Base-by-base conservation (phyloP, 768 basidiomycete species). In the Serendipita indica region DNA sequence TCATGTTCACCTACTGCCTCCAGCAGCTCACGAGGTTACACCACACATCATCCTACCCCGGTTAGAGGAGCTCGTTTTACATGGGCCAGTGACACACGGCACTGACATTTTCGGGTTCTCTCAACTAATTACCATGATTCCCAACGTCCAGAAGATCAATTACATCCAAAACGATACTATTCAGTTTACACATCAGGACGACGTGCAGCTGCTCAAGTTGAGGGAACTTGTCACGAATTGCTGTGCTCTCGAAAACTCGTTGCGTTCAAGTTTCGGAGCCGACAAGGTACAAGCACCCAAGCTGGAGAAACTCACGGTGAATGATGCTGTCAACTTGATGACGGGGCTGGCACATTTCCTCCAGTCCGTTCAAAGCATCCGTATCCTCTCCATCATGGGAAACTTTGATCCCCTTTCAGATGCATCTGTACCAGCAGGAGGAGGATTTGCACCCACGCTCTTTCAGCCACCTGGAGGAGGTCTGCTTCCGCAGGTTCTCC, bases 141-240 rank as follows among this genome's bases (percentile, higher is more conserved):
- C 49, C 49, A 54, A 54, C 25, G 49, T 54, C 30, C 25, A 54
- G 30, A 54, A 54, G n/a, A 54, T 54, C 49, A 54, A 18, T 16
- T 54, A 25, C 49, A 25, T 27, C 49, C 49, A 54, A 27, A 54
- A 54, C 49, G 49, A 54, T 27, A 54, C 16, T 30, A 28, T 54
- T 28, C 49, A 18, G n/a, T 54, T 22, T 30, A 28, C 30, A n/a
- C 22, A 25, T 27, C 22, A 27, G 32, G 49, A 54, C 25, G 32
- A 27, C 10, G 32, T 54, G 22, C 49, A 20, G 7, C 49, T 54
- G 22, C 49, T 28, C n/a, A 54, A 54, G n/a, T 28, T 54, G 10
- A 18, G 22, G n/a, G 49, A 54, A 28, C 12, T 54, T 10, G 32
- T 28, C 22, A 30, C 30, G 22, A 54, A 54, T 30, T 54, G 49